phyloP scores from a whole-genome alignment of 78 protist genomes.

The Creolimax fragrantissima region DNA sequence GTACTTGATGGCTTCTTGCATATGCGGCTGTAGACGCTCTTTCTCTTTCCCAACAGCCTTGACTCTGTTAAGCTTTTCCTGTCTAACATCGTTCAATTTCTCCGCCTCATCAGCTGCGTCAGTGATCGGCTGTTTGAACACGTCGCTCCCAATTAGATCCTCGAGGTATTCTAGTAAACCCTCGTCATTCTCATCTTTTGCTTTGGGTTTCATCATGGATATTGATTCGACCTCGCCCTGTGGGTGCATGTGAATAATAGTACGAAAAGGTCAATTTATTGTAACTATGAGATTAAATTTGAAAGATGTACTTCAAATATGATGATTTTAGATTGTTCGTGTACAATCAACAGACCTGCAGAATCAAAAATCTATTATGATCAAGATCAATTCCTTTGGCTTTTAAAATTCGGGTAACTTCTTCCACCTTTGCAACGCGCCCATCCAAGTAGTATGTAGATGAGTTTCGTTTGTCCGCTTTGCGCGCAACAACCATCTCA shows the following conservation, averaged over 20 bases:
- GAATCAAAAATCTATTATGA: slow-evolving; percentile 96
- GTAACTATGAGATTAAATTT: background rate
- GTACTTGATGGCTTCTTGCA: slow-evolving; percentile 79
- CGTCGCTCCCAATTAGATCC: slow-evolving; percentile 91
- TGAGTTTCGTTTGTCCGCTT: slow-evolving; percentile 38
- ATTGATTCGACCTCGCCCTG: slow-evolving; percentile 98
- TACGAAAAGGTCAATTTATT: background rate
- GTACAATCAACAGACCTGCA: slow-evolving; percentile 65
- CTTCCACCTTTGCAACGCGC: slow-evolving; percentile 15
- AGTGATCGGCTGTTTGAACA: slow-evolving; percentile 58
- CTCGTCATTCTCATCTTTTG: slow-evolving; percentile 59
- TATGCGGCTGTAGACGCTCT: slow-evolving; percentile 50
- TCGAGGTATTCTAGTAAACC: slow-evolving; percentile 98
- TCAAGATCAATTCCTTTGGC: slow-evolving; percentile 88
- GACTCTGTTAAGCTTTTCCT: slow-evolving; percentile 37
- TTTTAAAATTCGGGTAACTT: slow-evolving; percentile 58
- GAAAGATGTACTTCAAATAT: background rate
- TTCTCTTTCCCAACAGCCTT: slow-evolving; percentile 47
- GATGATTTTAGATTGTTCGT: too few species aligned
- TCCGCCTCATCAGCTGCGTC: slow-evolving; percentile 45
- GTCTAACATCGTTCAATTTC: slow-evolving; percentile 58
- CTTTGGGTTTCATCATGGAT: slow-evolving; percentile 98
- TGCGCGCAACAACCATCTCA: slow-evolving; percentile 76
- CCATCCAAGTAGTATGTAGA: slow-evolving; percentile 72
- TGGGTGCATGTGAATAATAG: background rate